A percentile compares a stretch with the other conserved stretches of the same genome.
phyloP scores from a whole-genome alignment of 306 rosid genomes.

The Inga oerstediana region DNA sequence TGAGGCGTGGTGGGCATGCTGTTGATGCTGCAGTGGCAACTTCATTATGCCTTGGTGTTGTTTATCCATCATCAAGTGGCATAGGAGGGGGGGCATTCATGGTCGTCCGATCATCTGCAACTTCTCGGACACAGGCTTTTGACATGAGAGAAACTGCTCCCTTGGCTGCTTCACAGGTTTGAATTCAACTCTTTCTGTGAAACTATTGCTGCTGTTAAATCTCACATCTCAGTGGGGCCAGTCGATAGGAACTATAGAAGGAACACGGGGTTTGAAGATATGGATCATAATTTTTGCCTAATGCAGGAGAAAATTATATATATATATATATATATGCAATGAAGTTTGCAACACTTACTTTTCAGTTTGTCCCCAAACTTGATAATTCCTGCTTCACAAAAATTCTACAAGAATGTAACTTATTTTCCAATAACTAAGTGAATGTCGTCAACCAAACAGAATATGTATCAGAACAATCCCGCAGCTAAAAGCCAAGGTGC shows the following conservation, averaged over 20 bases:
- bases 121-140: conserved; percentile 60
- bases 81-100: conserved; percentile 92
- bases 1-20: conserved; percentile 85
- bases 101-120: conserved; percentile 68
- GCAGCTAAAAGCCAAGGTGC: conserved; percentile 58
- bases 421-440: conserved; percentile 28
- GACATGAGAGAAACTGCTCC: conserved; percentile 97
- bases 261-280: neutral
- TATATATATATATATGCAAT: neutral
- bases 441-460: conserved; percentile 48
- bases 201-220: conserved; percentile 15
- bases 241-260: conserved; percentile 1
- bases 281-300: neutral
- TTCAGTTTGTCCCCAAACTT: neutral
- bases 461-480: conserved; percentile 72
- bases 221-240: neutral
- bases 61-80: conserved; percentile 76
- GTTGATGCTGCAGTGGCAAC: conserved; percentile 96
- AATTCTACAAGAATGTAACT: conserved; percentile 17
- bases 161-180: conserved; percentile 84
- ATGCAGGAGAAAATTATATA: neutral
- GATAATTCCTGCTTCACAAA: conserved; percentile 20
- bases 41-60: conserved; percentile 86
- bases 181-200: conserved; percentile 34
- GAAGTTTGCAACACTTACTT: neutral